Evolutionary conservation across 768 basidiomycete genomes (phyloP), one percentile per base, ranked within the genome.

Genomic region (Tylopilus felleus): DNA sequence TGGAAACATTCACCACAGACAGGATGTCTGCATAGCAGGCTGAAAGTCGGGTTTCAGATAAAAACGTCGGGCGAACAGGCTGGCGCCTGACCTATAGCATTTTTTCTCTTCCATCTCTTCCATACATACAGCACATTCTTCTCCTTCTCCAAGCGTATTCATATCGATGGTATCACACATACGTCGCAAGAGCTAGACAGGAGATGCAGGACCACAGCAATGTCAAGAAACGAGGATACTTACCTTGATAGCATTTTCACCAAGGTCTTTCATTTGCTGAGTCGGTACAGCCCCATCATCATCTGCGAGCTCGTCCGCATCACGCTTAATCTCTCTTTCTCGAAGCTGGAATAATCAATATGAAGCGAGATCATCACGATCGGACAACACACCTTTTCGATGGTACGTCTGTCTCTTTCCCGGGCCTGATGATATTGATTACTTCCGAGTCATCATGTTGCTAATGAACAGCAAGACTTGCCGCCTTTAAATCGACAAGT

Each of bases 81-180:
- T 35, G 31, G 49, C n/a, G 40, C 21, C 55, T 53, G 41, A 64
- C 64, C 64, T 58, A 25, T 66, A 58, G 10, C 56, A 64, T 19
- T 64, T 61, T 40, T 5, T 43, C 23, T 49, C 51, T 27, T 7
- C 12, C 61, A 61, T 66, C 3, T 33, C 44, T 9, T 64, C 54
- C 50, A 63, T 52, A 38, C 61, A 66, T 23, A 66, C 19, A 23
- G 54, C 56, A 27, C 58, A 66, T 51, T 59, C 59, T 45, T 65
- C 64, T 40, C 27, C 53, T 33, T 63, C 59, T 25, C 45, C 64
- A 38, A 65, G 49, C 19, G 61, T 55, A 25, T 64, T 65, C 58
- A 58, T 65, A 33, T 55, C 61, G 16, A 60, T 54, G 41, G 50
- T 47, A n/a, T 64, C 51, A 22, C 56, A 61, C 33, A 58, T 16